phyloP scores from a whole-genome alignment of 1,284 basidiomycete genomes.

The Schizophyllum amplum region DNA sequence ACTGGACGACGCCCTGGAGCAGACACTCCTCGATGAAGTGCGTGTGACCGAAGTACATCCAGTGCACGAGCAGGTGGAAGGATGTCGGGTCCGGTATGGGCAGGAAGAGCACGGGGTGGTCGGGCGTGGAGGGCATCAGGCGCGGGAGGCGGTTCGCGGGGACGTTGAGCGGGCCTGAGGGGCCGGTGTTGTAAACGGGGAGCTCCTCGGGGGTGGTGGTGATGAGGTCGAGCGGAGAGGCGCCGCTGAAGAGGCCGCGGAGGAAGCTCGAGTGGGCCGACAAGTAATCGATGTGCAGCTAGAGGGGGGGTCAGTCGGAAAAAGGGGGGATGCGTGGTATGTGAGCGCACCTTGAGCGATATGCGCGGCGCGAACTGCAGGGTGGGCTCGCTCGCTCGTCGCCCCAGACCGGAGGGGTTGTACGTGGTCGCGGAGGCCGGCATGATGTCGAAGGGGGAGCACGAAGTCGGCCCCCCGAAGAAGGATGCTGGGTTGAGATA shows the following conservation, averaged over 20 bases:
- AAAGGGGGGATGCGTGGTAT: constrained; percentile 1
- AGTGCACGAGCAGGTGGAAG: constrained; percentile 63
- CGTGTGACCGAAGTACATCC: constrained; percentile 70
- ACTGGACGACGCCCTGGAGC: constrained; percentile 49
- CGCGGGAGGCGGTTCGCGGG: constrained; percentile 51
- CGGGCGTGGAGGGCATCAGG: constrained; percentile 50
- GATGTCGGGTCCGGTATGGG: constrained; percentile 73
- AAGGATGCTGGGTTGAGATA: constrained; percentile 12
- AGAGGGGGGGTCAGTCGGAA: constrained; percentile 11
- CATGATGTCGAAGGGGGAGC: constrained; percentile 12
- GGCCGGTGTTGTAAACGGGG: not conserved
- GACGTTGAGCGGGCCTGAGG: constrained; percentile 25
- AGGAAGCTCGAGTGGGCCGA: constrained; percentile 67
- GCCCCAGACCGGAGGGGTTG: constrained; percentile 24
- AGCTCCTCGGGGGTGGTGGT: constrained; percentile 18
- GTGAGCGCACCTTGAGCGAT: constrained; percentile 47
- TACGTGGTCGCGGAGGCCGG: constrained; percentile 19
- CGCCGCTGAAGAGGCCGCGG: constrained; percentile 57
- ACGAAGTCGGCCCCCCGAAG: constrained; percentile 6
- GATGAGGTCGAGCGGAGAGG: constrained; percentile 52
- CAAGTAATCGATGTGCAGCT: constrained; percentile 66
- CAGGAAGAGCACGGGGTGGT: constrained; percentile 60
- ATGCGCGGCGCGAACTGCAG: constrained; percentile 43
- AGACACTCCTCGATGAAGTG: constrained; percentile 53
- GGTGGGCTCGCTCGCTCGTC: constrained; percentile 47